phyloP scores from a whole-genome alignment of 805 yeast genomes.

The Kodamaea laetipori region DNA sequence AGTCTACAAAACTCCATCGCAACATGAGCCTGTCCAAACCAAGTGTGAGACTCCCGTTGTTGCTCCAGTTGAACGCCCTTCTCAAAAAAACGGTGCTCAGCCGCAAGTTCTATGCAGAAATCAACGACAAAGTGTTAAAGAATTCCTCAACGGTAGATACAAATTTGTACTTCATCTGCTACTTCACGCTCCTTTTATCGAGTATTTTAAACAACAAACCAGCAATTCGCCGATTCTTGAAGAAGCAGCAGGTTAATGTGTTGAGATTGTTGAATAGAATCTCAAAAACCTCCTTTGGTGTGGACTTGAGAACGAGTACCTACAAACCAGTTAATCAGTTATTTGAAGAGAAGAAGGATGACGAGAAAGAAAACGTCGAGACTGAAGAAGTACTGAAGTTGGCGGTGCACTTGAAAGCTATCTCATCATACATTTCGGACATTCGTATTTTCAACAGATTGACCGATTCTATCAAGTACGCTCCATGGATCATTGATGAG shows the following conservation, averaged over 20 bases:
- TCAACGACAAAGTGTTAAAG: slow-evolving; percentile 41
- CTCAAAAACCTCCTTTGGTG: slow-evolving; percentile 13
- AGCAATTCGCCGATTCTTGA: slow-evolving; percentile 31
- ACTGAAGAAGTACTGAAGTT: slow-evolving; percentile 20
- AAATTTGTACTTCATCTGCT: slow-evolving; percentile 45
- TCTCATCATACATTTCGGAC: slow-evolving; percentile 42
- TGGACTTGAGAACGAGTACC: slow-evolving; percentile 19
- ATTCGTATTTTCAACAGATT: slow-evolving; percentile 45
- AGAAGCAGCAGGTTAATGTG: slow-evolving; percentile 28
- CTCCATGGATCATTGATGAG: slow-evolving; percentile 49
- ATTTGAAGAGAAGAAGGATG: slow-evolving; percentile 11
- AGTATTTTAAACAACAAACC: slow-evolving; percentile 41
- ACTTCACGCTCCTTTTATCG: slow-evolving; percentile 41
- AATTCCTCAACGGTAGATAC: slow-evolving; percentile 38
- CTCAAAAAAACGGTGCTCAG: slow-evolving; percentile 38
- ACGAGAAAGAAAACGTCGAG: slow-evolving; percentile 3
- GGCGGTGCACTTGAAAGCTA: slow-evolving; percentile 37
- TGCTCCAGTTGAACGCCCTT: slow-evolving; percentile 30
- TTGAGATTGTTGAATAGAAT: slow-evolving; percentile 14
- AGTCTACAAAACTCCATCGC: not conserved
- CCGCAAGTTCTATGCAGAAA: slow-evolving; percentile 43
- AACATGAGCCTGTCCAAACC: not conserved
- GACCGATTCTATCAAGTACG: slow-evolving; percentile 42
- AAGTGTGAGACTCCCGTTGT: slow-evolving; percentile 19
- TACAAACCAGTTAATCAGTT: slow-evolving; percentile 18